phyloP scores from a whole-genome alignment of 306 rosid species.

The Coriaria nepalensis region DNA sequence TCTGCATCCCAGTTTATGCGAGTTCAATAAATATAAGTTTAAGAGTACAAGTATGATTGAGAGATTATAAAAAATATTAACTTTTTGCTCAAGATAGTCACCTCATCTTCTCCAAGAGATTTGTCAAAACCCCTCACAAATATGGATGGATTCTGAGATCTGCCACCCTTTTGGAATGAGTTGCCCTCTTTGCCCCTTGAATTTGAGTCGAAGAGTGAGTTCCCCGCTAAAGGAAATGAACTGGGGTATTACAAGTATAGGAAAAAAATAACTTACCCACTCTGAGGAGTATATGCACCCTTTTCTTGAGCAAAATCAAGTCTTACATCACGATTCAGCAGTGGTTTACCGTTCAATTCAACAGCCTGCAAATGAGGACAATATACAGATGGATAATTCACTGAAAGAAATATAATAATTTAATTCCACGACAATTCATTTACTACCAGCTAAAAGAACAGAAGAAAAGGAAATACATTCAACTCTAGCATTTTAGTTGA shows the following conservation, averaged over 20 bases:
- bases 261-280: constrained; percentile 20
- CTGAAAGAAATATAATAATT: not conserved
- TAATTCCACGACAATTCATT: too few relatives aligned
- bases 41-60: not conserved
- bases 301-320: constrained; percentile 67
- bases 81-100: not conserved
- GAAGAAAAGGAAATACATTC: too few relatives aligned
- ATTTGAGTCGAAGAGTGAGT: not conserved
- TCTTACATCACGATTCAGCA: constrained; percentile 31
- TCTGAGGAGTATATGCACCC: constrained; percentile 51
- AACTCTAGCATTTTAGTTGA: too few relatives aligned
- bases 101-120: constrained; percentile 59
- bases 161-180: constrained; percentile 46
- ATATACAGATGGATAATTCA: not conserved
- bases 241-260: not conserved
- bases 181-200: constrained; percentile 26
- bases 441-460: too few relatives aligned
- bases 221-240: not conserved
- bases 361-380: constrained; percentile 35
- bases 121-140: constrained; percentile 61
- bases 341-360: constrained; percentile 31
- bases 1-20: constrained; percentile 19
- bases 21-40: not conserved
- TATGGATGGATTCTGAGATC: constrained; percentile 25
- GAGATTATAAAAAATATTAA: not conserved